These are phyloP conservation scores for Phaeosphaeriaceae sp. DNA, from an alignment of 2,329 filamentous ascomycete species.

Conservation along the genomic window DNA sequence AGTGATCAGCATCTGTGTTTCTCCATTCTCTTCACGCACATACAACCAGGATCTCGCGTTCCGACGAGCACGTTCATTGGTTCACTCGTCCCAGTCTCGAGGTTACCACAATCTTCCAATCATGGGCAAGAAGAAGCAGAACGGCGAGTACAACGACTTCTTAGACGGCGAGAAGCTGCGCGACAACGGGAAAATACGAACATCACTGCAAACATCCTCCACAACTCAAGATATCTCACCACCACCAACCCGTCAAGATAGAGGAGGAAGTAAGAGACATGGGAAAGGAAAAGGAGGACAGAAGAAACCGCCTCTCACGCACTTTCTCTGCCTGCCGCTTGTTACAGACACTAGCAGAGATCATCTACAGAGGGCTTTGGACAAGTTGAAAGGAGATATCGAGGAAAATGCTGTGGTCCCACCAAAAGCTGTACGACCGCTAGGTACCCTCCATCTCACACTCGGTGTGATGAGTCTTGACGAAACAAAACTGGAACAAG, in stretches of 20 bases:
- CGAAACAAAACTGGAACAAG: conserved; percentile 57
- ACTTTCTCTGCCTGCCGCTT: conserved; percentile 80
- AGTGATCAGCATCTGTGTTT: not conserved
- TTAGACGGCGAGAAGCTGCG: conserved; percentile 42
- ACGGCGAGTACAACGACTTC: conserved; percentile 43
- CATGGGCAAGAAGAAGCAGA: conserved; percentile 42
- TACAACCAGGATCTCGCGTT: not conserved
- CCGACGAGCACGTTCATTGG: not conserved
- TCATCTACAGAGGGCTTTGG: conserved; percentile 70
- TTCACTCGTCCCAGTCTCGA: not conserved
- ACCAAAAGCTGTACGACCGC: conserved; percentile 72
- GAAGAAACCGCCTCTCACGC: conserved; percentile 64
- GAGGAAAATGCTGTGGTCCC: conserved; percentile 57
- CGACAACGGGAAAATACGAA: conserved; percentile 34
- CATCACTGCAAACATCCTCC: conserved; percentile 24
- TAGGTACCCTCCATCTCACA: conserved; percentile 84
- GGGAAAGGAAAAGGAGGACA: conserved; percentile 15
- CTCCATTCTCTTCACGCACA: not conserved
- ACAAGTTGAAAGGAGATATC: conserved; percentile 65
- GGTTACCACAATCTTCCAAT: not conserved
- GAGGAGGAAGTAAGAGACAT: conserved; percentile 15
- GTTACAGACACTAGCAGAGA: conserved; percentile 65
- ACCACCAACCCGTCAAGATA: conserved; percentile 11
- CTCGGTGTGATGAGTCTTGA: conserved; percentile 83
- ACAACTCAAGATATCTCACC: conserved; percentile 19